These are phyloP conservation scores for Dysphania ambrosioides DNA, from an alignment of 148 eudicot genomes.

Conservation along the genomic window DNA sequence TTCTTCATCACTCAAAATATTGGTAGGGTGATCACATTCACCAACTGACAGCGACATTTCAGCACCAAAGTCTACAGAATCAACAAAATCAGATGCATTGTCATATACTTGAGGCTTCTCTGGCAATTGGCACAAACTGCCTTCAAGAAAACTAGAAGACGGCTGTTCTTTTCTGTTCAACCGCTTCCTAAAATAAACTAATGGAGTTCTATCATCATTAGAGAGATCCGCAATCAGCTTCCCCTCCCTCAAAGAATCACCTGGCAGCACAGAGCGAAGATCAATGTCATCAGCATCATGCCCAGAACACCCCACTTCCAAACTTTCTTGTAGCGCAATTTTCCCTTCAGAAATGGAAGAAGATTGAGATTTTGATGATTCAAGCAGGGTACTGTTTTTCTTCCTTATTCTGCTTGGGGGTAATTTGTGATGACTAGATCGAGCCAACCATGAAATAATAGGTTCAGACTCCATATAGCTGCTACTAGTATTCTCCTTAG, in stretches of 20 bases:
- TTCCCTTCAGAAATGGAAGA: conserved; percentile 34
- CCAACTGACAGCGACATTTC: conserved; percentile 20
- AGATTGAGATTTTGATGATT: conserved; percentile 25
- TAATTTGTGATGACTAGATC: conserved; percentile 57
- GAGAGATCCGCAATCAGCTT: conserved; percentile 26
- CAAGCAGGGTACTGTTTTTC: conserved; percentile 39
- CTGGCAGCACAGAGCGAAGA: conserved; percentile 27
- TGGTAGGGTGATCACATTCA: conserved; percentile 20
- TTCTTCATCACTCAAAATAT: conserved; percentile 27
- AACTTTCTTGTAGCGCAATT: conserved; percentile 24
- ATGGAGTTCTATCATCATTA: conserved; percentile 29
- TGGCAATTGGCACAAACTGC: conserved; percentile 15
- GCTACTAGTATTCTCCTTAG: conserved; percentile 35
- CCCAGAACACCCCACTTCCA: conserved; percentile 33
- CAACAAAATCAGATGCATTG: conserved; percentile 20
- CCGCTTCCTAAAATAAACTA: conserved; percentile 78
- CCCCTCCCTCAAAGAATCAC: conserved; percentile 21
- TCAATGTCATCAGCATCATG: conserved; percentile 24
- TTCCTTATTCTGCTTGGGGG: conserved; percentile 40
- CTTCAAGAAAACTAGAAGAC: conserved; percentile 13
- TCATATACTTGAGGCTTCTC: conserved; percentile 21
- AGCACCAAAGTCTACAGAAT: conserved; percentile 23
- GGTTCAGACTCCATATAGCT: conserved; percentile 73
- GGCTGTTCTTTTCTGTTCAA: conserved; percentile 40
- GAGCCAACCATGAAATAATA: conserved; percentile 74